phyloP scores from a whole-genome alignment of 768 basidiomycete genomes.

The Xerocomus spinulosus region DNA sequence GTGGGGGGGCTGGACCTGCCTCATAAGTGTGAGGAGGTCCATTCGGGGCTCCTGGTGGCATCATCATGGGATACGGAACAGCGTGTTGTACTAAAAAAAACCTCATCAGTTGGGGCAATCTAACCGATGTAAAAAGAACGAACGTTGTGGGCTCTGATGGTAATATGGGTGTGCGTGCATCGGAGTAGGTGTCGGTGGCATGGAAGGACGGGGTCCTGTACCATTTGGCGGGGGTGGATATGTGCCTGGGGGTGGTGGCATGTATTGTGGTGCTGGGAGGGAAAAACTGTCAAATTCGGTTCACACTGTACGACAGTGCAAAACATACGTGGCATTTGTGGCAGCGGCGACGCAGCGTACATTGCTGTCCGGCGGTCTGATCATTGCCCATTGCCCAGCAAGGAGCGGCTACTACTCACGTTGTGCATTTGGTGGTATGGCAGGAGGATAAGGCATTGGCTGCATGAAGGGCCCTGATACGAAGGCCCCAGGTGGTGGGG shows the following conservation, averaged over 20 bases:
- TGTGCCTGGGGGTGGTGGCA: conserved; percentile 72
- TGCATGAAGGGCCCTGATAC: conserved; percentile 82
- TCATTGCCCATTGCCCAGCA: neutral
- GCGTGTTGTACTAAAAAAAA: conserved; percentile 69
- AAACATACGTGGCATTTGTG: conserved; percentile 80
- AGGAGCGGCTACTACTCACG: conserved; percentile 15
- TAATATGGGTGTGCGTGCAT: conserved; percentile 85
- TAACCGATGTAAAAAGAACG: conserved; percentile 21
- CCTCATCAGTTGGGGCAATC: conserved; percentile 26
- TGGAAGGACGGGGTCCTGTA: conserved; percentile 74
- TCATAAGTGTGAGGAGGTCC: conserved; percentile 74
- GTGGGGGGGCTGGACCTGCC: conserved; percentile 62
- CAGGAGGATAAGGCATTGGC: conserved; percentile 77
- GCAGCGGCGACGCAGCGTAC: conserved; percentile 79
- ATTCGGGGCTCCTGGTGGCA: conserved; percentile 60
- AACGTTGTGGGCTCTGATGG: conserved; percentile 86
- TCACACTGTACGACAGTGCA: neutral
- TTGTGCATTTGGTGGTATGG: conserved; percentile 74
- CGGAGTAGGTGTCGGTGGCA: conserved; percentile 90
- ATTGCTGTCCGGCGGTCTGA: conserved; percentile 47
- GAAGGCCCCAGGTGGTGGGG: conserved; percentile 75
- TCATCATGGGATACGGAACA: conserved; percentile 89
- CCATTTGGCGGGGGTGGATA: conserved; percentile 79
- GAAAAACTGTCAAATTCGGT: conserved; percentile 5
- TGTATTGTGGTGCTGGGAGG: conserved; percentile 69